Evolutionary conservation across 1,139 yeast species (phyloP).

Genomic region (Pichia sp.): DNA sequence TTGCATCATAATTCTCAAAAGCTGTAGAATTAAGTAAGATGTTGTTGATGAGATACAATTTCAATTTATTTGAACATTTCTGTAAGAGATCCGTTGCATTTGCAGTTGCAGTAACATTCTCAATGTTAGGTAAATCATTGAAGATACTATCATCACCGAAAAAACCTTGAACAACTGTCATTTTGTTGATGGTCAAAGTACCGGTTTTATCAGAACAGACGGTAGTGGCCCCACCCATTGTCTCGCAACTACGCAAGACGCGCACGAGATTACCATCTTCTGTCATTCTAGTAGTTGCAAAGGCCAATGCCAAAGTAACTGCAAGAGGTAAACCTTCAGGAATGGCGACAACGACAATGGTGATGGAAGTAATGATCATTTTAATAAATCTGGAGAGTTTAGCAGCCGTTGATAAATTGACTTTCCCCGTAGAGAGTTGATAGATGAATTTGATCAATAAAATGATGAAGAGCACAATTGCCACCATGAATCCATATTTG

Average conservation of each 20-base stretch:
- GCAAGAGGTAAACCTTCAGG: constrained; percentile 98
- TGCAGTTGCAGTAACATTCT: not conserved
- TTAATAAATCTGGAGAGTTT: constrained; percentile 82
- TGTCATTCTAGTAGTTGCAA: constrained; percentile 97
- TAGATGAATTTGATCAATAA: constrained; percentile 71
- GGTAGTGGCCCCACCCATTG: constrained; percentile 99
- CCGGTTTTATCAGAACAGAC: constrained; percentile 97
- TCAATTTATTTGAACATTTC: constrained; percentile 4
- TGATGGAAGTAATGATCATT: constrained; percentile 83
- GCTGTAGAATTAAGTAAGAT: constrained; percentile 82
- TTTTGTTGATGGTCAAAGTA: constrained; percentile 84
- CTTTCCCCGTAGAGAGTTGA: constrained; percentile 43
- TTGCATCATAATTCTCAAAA: constrained; percentile 50
- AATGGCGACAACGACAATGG: constrained; percentile 93
- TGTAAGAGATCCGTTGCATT: not conserved
- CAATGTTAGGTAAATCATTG: constrained; percentile 28
- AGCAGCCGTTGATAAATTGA: constrained; percentile 48
- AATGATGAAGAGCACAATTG: constrained; percentile 68
- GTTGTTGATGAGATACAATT: constrained; percentile 43
- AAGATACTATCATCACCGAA: constrained; percentile 42
- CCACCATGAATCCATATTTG: constrained; percentile 84
- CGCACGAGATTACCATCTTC: constrained; percentile 95
- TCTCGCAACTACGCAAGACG: constrained; percentile 88
- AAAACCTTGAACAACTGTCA: constrained; percentile 80
- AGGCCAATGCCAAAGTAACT: constrained; percentile 91